These are phyloP conservation scores for Nothophaeocryptopus gaeumannii DNA, from an alignment of 2,329 filamentous ascomycete genomes.

Conservation along the genomic window DNA sequence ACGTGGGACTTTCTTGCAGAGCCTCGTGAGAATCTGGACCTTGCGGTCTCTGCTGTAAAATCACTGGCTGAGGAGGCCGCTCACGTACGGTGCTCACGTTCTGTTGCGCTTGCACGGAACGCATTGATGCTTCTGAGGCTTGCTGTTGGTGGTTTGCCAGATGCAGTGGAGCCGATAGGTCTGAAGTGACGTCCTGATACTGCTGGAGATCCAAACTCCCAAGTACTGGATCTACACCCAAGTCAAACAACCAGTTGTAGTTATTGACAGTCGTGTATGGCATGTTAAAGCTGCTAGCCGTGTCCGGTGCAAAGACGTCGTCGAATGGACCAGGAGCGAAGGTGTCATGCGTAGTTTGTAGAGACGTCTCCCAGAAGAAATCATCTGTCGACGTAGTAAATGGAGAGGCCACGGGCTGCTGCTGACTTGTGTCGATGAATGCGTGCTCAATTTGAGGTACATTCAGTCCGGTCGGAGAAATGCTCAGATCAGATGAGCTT, in stretches of 20 bases:
- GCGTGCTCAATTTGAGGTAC: constrained; percentile 17
- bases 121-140: too few relatives aligned
- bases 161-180: too few relatives aligned
- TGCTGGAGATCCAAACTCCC: too few relatives aligned
- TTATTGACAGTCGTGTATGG: constrained; percentile 62
- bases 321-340: constrained; percentile 39
- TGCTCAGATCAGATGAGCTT: constrained; percentile 11
- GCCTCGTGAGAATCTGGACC: not conserved
- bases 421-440: not conserved
- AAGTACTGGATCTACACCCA: constrained; percentile 22
- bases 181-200: too few relatives aligned
- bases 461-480: constrained; percentile 20
- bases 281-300: constrained; percentile 62
- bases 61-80: too few relatives aligned
- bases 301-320: constrained; percentile 59
- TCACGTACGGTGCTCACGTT: too few relatives aligned
- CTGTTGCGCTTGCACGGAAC: too few relatives aligned
- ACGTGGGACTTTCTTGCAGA: constrained; percentile 8
- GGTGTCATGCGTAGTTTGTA: not conserved
- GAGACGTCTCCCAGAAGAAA: constrained; percentile 15
- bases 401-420: too few relatives aligned
- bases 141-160: too few relatives aligned
- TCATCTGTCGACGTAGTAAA: constrained; percentile 12
- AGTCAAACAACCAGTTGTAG: constrained; percentile 62
- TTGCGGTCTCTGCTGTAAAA: not conserved